Conservation (phyloP, 2,329 filamentous ascomycete genomes). For the Fusarium solani-melongenae region DNA sequence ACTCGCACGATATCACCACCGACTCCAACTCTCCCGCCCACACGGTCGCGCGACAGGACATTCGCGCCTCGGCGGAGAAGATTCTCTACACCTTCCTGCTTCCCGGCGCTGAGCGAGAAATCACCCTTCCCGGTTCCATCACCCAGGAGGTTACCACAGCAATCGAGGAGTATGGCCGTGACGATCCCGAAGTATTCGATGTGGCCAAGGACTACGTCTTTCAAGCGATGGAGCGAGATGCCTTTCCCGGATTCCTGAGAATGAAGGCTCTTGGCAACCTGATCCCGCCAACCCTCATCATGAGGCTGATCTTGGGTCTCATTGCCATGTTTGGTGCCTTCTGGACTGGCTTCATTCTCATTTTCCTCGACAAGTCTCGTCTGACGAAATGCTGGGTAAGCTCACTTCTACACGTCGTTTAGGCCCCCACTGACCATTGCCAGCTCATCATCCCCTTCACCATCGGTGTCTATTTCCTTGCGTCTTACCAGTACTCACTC, state of each 20-base stretch:
- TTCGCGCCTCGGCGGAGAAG: constrained; percentile 94
- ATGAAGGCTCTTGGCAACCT: constrained; percentile 96
- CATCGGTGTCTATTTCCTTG: constrained; percentile 86
- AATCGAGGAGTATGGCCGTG: constrained; percentile 90
- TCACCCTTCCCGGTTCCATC: constrained; percentile 89
- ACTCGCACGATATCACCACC: constrained; percentile 70
- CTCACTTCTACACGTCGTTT: constrained; percentile 26
- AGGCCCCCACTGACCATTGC: constrained; percentile 20
- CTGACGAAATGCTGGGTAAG: constrained; percentile 85
- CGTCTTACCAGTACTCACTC: constrained; percentile 94
- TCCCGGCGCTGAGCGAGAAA: constrained; percentile 95
- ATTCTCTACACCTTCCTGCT: constrained; percentile 98
- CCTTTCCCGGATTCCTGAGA: constrained; percentile 95
- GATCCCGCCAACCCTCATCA: constrained; percentile 88
- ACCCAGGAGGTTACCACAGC: constrained; percentile 85
- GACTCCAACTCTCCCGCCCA: constrained; percentile 87
- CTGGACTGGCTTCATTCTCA: constrained; percentile 93
- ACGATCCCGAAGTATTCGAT: constrained; percentile 97
- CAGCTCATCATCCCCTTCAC: constrained; percentile 87
- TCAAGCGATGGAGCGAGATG: constrained; percentile 99
- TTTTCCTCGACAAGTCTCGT: constrained; percentile 85
- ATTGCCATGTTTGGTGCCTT: constrained; percentile 87
- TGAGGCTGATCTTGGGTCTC: constrained; percentile 86
- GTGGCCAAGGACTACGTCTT: constrained; percentile 99
- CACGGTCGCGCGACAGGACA: constrained; percentile 87